Base-by-base conservation (phyloP, 352 stramenopile species). In the Phytophthora citrophthora region DNA sequence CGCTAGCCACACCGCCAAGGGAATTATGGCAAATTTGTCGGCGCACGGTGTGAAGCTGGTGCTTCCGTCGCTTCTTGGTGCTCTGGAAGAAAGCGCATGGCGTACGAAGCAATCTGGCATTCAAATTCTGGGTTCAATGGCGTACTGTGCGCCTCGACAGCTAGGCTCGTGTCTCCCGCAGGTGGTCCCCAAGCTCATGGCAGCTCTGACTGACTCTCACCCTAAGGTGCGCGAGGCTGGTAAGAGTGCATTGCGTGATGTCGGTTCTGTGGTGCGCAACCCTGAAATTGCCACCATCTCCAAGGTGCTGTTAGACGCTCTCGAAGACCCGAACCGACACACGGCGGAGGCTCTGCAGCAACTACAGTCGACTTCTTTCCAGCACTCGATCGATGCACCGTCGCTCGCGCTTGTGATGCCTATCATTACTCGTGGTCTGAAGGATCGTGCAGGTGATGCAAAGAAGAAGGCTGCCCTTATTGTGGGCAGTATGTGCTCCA, bases 381-480 rank as follows among this genome's bases (percentile, higher is more conserved):
- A 99, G 64, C 98, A 99, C 83, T 98, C 97, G 61, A 99, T 99
- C 67, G 98, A 99, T 75, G 97, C 98, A 24, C 97, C 98, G 16
- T 99, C 97, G 61, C 80, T 99, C 24, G 97, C 98, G 20, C 86
- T 99, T n/a, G 94, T 99, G 63, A 98, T 99, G 77, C 98, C 98
- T 20, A 98, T 99, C 59, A 90, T 99, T 51, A 95, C 98, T 56
- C 93, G 98, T 23, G 98, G 97, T 23, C 76, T 99, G n/a, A 97
- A 96, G 61, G 98, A 99, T 71, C 90, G 97, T 39, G 86, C 79
- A 31, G 97, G 97, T 45, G 98, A 98, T 49, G 94, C 97, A 11
- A 99, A 99, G 83, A 97, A 99, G 60, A 99, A 99, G 74, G 96
- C 97, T 23, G 97, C 97, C 5, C 80, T 99, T 4, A 99, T 99